Conservation (phyloP, 2,329 filamentous ascomycete genomes). For the Calonectria pteridis region DNA sequence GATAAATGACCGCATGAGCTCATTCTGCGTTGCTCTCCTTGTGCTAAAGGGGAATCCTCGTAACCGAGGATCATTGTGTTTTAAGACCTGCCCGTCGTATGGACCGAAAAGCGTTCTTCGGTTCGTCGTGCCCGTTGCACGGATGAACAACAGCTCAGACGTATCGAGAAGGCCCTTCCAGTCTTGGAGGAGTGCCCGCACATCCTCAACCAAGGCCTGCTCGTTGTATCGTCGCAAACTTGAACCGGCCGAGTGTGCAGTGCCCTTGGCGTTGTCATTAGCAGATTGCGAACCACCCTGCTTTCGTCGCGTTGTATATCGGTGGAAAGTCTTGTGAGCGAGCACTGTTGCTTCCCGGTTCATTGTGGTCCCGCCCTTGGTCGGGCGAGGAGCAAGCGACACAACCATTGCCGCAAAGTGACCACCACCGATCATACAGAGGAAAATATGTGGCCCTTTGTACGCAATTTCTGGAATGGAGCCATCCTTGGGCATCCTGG, state of each 20-base stretch:
- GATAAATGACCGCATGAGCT: slow-evolving; percentile 94
- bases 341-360: slow-evolving; percentile 89
- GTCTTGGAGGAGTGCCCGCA: slow-evolving; percentile 81
- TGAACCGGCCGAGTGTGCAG: slow-evolving; percentile 93
- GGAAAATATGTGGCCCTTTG: slow-evolving; percentile 87
- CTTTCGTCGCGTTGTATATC: slow-evolving; percentile 95
- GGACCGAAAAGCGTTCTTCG: slow-evolving; percentile 89
- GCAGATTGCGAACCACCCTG: slow-evolving; percentile 96
- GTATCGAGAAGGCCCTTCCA: slow-evolving; percentile 91
- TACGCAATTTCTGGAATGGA: slow-evolving; percentile 67
- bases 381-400: slow-evolving; percentile 83
- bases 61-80: slow-evolving; percentile 81
- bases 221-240: slow-evolving; percentile 94
- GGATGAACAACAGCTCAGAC: slow-evolving; percentile 87
- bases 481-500: slow-evolving; percentile 69
- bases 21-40: slow-evolving; percentile 88
- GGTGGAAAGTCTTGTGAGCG: slow-evolving; percentile 97
- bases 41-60: slow-evolving; percentile 95
- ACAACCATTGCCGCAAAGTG: slow-evolving; percentile 98
- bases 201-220: slow-evolving; percentile 87
- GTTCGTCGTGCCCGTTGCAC: slow-evolving; percentile 90
- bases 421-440: slow-evolving; percentile 98
- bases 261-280: slow-evolving; percentile 93
- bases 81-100: slow-evolving; percentile 89
- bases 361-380: slow-evolving; percentile 76